phyloP scores from a whole-genome alignment of 441 rosid species.

The Geranium incanum region DNA sequence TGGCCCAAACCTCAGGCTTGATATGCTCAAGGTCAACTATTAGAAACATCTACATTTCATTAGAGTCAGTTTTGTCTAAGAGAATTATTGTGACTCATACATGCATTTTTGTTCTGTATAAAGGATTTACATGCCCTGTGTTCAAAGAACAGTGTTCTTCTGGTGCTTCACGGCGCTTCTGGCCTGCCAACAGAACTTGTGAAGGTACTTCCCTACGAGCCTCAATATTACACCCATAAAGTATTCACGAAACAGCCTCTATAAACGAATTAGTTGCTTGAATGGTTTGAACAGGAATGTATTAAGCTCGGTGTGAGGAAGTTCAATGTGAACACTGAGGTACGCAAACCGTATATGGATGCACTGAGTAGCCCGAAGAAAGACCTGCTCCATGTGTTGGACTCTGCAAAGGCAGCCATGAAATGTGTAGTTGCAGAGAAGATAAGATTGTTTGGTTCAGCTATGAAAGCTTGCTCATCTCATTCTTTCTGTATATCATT shows the following conservation, averaged over 20 bases:
- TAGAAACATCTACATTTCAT: no score
- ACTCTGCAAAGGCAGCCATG: slow-evolving; percentile 73
- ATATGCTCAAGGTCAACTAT: slow-evolving; percentile 61
- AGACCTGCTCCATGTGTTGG: slow-evolving; percentile 70
- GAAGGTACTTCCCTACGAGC: slow-evolving; percentile 43
- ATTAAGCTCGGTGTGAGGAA: slow-evolving; percentile 72
- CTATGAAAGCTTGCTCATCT: slow-evolving; percentile 50
- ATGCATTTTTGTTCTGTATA: no score
- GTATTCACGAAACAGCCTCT: no score
- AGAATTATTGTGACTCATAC: no score
- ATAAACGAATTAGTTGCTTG: no score
- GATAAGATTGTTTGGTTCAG: slow-evolving; percentile 83
- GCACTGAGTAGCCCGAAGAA: slow-evolving; percentile 43
- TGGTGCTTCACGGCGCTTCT: slow-evolving; percentile 94
- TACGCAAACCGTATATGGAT: slow-evolving; percentile 72
- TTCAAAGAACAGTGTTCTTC: slow-evolving; percentile 64
- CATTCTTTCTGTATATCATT: no score
- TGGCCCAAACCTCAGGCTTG: slow-evolving; percentile 83
- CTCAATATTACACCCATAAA: no score
- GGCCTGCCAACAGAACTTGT: slow-evolving; percentile 67
- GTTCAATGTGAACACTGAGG: slow-evolving; percentile 89
- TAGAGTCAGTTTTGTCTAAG: no score
- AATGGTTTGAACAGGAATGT: slow-evolving; percentile 40
- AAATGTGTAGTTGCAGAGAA: slow-evolving; percentile 70
- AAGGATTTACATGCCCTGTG: slow-evolving; percentile 61